Evolutionary conservation across 2,329 filamentous ascomycete genomes (phyloP), one percentile per base, ranked within the genome.

Genomic region (Monosporascus sp.): DNA sequence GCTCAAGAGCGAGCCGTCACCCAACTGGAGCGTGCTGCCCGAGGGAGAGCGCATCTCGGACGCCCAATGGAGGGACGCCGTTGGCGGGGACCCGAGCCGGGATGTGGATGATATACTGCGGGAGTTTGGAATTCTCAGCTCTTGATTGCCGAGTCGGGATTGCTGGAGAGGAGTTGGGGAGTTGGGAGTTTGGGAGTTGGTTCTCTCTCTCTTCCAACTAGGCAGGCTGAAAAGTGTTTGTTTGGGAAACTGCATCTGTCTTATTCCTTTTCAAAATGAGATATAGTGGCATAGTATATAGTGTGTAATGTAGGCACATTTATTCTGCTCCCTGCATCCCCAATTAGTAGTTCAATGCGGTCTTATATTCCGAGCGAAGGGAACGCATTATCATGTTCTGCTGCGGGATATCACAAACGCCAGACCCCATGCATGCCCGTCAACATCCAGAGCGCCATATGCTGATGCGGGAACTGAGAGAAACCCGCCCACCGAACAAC

Each of bases 1-100:
- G 94, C 81, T 97, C 58, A 95, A 92, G 70, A 79, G 82, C 17
- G 90, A 89, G 54, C 83, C 84, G 31, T 97, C 90, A 66, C 94
- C 94, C 2, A 92, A 99, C 67, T 99, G 93, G 91, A 82, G 77
- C 36, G 71, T 90, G 2, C 62, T 97, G 22, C 75, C 82, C 1
- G 79, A 84, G 50, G 76, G 76, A 1, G 74, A 86, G 52, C 79
- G 80, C 24, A 72, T 93, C 14, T 61, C 72, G 0, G 82, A 86
- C 2, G 75, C 81, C 2, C 74, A 87, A 1, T 96, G 91, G 91
- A 81, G 76, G 49, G 79, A 82, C 34, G 76, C 85, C 11, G 82
- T 92, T 11, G 81, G 81, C 9, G 87, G 87, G 8, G 80, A 81
- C 49, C 81, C 81, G 5, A 81, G 80, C 2, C 73, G 81, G 63